These are phyloP conservation scores for Anacardium occidentale DNA, from an alignment of 345 rosid genomes.

Conservation along the genomic window DNA sequence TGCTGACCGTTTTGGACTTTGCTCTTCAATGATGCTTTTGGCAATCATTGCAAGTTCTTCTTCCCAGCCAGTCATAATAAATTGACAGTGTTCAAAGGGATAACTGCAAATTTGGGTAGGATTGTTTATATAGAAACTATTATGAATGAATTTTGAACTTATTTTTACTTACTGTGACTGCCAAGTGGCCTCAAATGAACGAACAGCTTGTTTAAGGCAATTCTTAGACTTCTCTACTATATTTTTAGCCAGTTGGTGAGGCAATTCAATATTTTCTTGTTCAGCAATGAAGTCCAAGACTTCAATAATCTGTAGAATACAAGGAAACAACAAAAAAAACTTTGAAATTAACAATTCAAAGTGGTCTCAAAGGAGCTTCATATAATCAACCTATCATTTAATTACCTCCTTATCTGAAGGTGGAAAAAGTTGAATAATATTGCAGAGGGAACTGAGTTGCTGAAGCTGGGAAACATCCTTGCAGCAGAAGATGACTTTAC, in stretches of 20 bases:
- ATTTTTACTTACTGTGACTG: background rate
- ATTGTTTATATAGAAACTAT: too few species aligned
- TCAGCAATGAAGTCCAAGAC: conserved; percentile 24
- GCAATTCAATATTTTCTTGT: conserved; percentile 22
- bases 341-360: background rate
- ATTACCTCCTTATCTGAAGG: conserved; percentile 20
- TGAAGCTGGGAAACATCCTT: conserved; percentile 15
- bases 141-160: background rate
- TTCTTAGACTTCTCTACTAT: conserved; percentile 19
- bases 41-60: too few species aligned
- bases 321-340: background rate
- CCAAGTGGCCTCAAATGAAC: conserved; percentile 29
- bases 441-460: conserved; percentile 14
- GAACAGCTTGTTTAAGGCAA: conserved; percentile 30
- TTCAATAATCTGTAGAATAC: conserved; percentile 18
- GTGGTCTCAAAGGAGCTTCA: background rate
- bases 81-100: conserved; percentile 23
- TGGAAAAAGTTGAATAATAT: conserved; percentile 15
- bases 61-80: conserved; percentile 29
- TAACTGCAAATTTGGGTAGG: conserved; percentile 19
- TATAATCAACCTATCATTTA: background rate
- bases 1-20: conserved; percentile 11
- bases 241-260: conserved; percentile 9
- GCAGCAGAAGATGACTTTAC: conserved; percentile 26
- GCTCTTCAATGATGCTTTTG: too few species aligned